phyloP scores from a whole-genome alignment of 345 rosid species.

The Eucalyptus cladocalyx region DNA sequence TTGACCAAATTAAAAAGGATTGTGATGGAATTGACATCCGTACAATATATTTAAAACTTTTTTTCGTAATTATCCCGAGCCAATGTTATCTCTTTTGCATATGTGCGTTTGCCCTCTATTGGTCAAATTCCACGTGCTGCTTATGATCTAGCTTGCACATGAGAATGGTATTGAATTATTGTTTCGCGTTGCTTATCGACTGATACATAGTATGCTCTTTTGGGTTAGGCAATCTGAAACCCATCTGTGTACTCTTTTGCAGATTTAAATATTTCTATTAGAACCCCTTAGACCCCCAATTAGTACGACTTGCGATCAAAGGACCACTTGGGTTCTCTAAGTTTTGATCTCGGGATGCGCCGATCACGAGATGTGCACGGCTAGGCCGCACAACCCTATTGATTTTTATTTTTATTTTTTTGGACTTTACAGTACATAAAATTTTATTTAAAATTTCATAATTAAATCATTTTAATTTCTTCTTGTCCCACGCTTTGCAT shows the following conservation, averaged over 20 bases:
- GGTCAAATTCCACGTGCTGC: not conserved
- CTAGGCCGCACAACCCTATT: not conserved
- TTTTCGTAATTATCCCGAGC: not conserved
- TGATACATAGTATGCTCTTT: not conserved
- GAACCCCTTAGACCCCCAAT: not conserved
- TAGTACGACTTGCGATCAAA: not conserved
- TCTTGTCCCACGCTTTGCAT: not conserved
- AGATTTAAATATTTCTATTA: not conserved
- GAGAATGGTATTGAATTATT: not conserved
- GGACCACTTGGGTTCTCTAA: not conserved
- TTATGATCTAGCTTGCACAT: not conserved
- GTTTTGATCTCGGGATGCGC: not conserved
- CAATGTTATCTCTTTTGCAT: not conserved
- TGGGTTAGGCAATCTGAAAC: not conserved
- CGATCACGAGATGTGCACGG: not conserved
- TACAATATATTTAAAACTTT: rapidly evolving
- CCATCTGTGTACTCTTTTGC: not conserved
- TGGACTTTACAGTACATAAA: not conserved
- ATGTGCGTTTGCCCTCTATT: rapidly evolving
- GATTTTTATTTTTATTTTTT: not conserved
- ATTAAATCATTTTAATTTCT: not conserved
- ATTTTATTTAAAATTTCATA: not conserved
- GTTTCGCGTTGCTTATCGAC: not conserved
- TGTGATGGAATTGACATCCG: not conserved
- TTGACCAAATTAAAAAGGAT: not conserved